phyloP scores from a whole-genome alignment of 75 land plant species.

The Picea glauca region DNA sequence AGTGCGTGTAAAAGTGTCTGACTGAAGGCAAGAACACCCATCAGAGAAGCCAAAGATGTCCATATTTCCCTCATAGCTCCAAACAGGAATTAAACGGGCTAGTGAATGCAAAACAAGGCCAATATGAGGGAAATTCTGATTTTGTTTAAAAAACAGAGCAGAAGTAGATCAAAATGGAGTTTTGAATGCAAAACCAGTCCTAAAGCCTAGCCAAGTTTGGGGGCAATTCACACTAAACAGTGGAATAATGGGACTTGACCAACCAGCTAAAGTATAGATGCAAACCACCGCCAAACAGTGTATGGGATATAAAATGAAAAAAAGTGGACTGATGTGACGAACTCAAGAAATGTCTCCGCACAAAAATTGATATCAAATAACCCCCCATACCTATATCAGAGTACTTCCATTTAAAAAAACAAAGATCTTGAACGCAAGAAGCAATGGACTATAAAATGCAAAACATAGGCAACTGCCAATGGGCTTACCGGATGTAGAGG shows the following conservation, averaged over 20 bases:
- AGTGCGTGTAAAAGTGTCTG: conserved; percentile 46
- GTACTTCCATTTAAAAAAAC: neutral
- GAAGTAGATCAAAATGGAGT: neutral
- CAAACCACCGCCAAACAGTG: neutral
- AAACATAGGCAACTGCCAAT: too few relatives aligned
- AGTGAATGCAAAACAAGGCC: neutral
- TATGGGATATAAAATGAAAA: too few relatives aligned
- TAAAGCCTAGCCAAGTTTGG: too few relatives aligned
- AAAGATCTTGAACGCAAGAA: neutral
- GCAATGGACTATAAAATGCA: neutral
- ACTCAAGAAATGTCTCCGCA: neutral
- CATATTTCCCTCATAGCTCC: conserved; percentile 53
- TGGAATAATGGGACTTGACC: neutral
- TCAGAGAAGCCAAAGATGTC: conserved; percentile 57
- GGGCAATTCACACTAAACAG: too few relatives aligned
- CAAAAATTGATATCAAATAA: neutral
- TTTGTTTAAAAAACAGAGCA: neutral
- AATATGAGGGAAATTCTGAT: neutral
- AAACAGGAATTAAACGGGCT: neutral
- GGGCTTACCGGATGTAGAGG: neutral
- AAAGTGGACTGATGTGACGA: too few relatives aligned
- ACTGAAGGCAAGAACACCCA: conserved; percentile 75
- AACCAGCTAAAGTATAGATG: neutral
- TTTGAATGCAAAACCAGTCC: neutral
- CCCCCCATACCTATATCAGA: neutral